Percentiles rank a stretch among this genome's conserved stretches.
These are phyloP conservation scores for Ascodesmis nigricans DNA, from an alignment of 495 filamentous ascomycete genomes.

Conservation along the genomic window DNA sequence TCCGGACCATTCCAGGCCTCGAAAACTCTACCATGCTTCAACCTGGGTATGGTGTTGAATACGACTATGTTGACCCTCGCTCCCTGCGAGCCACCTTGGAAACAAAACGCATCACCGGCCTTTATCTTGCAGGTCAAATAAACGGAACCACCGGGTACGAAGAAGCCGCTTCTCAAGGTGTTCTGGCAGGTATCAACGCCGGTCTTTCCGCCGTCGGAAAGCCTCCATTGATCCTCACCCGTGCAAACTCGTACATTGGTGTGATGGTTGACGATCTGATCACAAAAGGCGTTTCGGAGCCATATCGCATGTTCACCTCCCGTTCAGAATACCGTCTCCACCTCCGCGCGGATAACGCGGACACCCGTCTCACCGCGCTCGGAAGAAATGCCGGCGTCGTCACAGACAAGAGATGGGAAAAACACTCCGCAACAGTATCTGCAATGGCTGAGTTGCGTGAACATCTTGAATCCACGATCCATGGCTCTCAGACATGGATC, in stretches of 20 bases:
- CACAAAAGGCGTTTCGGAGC: conserved; percentile 91
- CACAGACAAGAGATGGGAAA: conserved; percentile 50
- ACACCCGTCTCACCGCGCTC: conserved; percentile 59
- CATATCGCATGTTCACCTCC: conserved; percentile 96
- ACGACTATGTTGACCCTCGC: conserved; percentile 93
- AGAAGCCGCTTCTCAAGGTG: conserved; percentile 82
- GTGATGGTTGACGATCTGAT: conserved; percentile 98
- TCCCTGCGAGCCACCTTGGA: conserved; percentile 69
- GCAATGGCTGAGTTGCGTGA: conserved; percentile 42
- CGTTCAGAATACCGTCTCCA: conserved; percentile 89
- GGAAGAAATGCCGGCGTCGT: conserved; percentile 62
- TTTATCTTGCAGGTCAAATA: conserved; percentile 90
- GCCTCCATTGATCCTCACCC: conserved; percentile 40
- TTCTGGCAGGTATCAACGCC: conserved; percentile 83
- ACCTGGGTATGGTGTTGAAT: conserved; percentile 92
- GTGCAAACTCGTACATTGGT: conserved; percentile 85
- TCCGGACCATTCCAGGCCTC: conserved; percentile 65
- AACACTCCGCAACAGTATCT: conserved; percentile 37
- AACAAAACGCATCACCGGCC: conserved; percentile 71
- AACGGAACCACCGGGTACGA: conserved; percentile 98
- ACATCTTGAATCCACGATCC: conserved; percentile 32
- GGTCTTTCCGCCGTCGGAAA: conserved; percentile 52
- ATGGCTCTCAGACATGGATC: conserved; percentile 41
- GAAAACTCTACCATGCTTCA: conserved; percentile 88
- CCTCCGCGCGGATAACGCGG: conserved; percentile 79